Evolutionary conservation across 352 stramenopile species (phyloP).

Genomic region (Pythium utonaiense): DNA sequence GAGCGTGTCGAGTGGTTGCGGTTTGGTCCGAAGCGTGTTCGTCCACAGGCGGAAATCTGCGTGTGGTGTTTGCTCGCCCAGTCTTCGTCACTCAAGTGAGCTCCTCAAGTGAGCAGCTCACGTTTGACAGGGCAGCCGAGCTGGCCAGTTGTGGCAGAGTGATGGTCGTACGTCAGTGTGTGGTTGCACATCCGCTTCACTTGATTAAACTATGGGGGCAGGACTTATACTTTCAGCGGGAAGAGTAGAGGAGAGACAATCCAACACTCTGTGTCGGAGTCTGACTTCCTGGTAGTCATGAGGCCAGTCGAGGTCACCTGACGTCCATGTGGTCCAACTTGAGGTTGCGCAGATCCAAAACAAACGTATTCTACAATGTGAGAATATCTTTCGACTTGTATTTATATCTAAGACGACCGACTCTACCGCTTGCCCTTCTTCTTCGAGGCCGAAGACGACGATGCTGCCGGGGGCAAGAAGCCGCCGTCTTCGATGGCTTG

Average conservation of each 20-base stretch:
- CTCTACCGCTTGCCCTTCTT: slow-evolving; percentile 50
- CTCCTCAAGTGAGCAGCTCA: slow-evolving; percentile 4
- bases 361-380: background rate
- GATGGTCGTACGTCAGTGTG: slow-evolving; percentile 13
- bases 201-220: slow-evolving; percentile 6
- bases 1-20: no score
- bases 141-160: slow-evolving; percentile 1
- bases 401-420: background rate
- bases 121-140: background rate
- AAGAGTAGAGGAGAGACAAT: background rate
- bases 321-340: background rate
- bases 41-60: slow-evolving; percentile 18
- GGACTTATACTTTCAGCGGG: background rate
- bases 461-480: slow-evolving; percentile 41
- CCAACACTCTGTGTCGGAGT: background rate
- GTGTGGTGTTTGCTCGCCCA: background rate
- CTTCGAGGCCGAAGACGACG: slow-evolving; percentile 22
- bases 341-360: no score
- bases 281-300: background rate
- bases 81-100: slow-evolving; percentile 1
- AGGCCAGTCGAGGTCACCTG: background rate
- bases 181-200: slow-evolving; percentile 5
- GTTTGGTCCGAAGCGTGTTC: no score
- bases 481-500: slow-evolving; percentile 70
- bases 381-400: background rate